A percentile compares a stretch with the other conserved stretches of the same genome.
These are phyloP conservation scores for Thermothielavioides terrestris DNA, from an alignment of 495 filamentous ascomycete species.

Conservation along the genomic window DNA sequence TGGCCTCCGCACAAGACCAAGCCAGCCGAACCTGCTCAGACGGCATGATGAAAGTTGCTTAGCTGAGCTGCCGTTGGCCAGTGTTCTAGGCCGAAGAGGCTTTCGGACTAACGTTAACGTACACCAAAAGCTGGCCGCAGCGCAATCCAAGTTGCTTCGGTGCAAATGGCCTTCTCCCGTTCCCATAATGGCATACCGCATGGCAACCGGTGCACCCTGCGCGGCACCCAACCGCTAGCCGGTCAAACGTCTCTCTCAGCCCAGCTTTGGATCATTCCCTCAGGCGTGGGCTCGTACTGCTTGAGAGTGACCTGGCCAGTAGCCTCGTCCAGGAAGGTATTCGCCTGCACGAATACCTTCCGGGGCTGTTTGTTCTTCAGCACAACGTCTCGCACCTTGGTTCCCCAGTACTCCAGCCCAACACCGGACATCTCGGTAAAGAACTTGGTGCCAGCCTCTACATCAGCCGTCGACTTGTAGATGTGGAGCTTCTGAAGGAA, in stretches of 20 bases:
- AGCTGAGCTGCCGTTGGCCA: too few species aligned
- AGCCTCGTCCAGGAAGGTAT: slow-evolving; percentile 59
- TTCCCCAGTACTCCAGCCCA: slow-evolving; percentile 67
- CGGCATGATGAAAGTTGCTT: too few species aligned
- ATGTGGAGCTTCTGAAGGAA: slow-evolving; percentile 88
- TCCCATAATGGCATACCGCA: too few species aligned
- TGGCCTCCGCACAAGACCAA: too few species aligned
- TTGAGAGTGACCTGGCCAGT: slow-evolving; percentile 68
- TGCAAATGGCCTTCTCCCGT: too few species aligned
- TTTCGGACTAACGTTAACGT: too few species aligned
- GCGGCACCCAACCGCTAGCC: background rate
- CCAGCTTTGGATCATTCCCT: slow-evolving; percentile 88
- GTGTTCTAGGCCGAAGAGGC: too few species aligned
- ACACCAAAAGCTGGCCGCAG: too few species aligned
- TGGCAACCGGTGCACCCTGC: background rate
- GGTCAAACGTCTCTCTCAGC: slow-evolving; percentile 61
- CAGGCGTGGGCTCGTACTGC: slow-evolving; percentile 80
- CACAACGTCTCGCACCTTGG: slow-evolving; percentile 67
- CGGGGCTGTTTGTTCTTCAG: slow-evolving; percentile 80
- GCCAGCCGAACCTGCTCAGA: too few species aligned
- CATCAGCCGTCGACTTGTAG: slow-evolving; percentile 85
- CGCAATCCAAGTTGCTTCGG: too few species aligned
- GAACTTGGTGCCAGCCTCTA: slow-evolving; percentile 61
- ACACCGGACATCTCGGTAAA: slow-evolving; percentile 80
- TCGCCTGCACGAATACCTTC: slow-evolving; percentile 95